A percentile compares a stretch with the other conserved stretches of the same genome.
Evolutionary conservation across 1,139 yeast genomes (phyloP).

Genomic region (Nakaseomyces glabratus): DNA sequence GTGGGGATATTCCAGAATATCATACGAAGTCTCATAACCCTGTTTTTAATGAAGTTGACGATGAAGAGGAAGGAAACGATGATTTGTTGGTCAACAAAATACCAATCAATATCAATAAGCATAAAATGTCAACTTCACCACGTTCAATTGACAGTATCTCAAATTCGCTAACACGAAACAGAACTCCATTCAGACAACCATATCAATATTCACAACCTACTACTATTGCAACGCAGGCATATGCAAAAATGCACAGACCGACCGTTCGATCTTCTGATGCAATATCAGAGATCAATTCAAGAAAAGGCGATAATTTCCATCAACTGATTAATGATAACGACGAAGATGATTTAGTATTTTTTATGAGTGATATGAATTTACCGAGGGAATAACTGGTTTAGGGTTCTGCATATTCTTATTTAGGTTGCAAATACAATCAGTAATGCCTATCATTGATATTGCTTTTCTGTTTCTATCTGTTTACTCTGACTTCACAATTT

Average conservation of each 20-base stretch:
- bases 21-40: constrained; percentile 13
- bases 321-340: constrained; percentile 35
- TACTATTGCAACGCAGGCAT: constrained; percentile 33
- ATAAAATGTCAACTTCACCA: constrained; percentile 21
- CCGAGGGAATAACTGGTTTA: constrained; percentile 17
- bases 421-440: too few species aligned
- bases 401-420: too few species aligned
- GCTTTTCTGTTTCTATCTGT: too few species aligned
- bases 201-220: constrained; percentile 33
- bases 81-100: constrained; percentile 14
- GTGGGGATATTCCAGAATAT: constrained; percentile 15
- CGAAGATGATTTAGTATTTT: constrained; percentile 74
- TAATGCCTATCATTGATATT: too few species aligned
- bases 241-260: constrained; percentile 33
- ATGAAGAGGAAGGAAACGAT: constrained; percentile 14
- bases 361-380: constrained; percentile 81
- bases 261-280: constrained; percentile 28
- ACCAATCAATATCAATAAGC: constrained; percentile 7
- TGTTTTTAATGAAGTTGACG: background rate
- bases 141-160: constrained; percentile 26
- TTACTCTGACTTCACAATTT: too few species aligned
- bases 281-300: constrained; percentile 8
- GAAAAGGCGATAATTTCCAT: constrained; percentile 8
- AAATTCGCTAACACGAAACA: constrained; percentile 20
- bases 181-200: constrained; percentile 24